These are phyloP conservation scores for Cryphonectria nitschkei DNA, from an alignment of 2,329 filamentous ascomycete genomes.

Conservation along the genomic window DNA sequence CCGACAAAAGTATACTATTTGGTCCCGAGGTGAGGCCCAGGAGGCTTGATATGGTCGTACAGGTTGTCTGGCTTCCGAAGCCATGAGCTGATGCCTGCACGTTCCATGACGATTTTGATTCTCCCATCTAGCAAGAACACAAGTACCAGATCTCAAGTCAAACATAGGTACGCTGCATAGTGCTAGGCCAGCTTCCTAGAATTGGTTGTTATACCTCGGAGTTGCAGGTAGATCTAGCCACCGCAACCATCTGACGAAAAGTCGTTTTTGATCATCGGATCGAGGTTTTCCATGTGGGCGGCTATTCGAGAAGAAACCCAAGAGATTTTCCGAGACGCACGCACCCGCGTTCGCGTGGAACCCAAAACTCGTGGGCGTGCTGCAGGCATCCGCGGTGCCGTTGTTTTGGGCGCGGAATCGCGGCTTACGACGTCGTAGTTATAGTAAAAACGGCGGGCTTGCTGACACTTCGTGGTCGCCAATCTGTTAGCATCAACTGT, in stretches of 20 bases:
- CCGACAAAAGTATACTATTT: not conserved
- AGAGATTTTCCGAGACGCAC: slow-evolving; percentile 16
- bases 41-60: not conserved
- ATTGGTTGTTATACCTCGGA: not conserved
- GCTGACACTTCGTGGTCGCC: not conserved
- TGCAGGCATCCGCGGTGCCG: slow-evolving; percentile 19
- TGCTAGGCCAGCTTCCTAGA: not conserved
- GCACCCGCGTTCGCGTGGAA: slow-evolving; percentile 23
- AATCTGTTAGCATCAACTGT: not conserved
- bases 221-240: not conserved
- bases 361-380: slow-evolving; percentile 24
- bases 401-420: slow-evolving; percentile 7
- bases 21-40: not conserved
- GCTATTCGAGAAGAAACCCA: slow-evolving; percentile 6
- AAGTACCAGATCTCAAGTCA: not conserved
- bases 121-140: not conserved
- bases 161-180: not conserved
- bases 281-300: not conserved
- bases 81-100: not conserved
- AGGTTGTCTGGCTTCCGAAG: not conserved
- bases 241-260: not conserved
- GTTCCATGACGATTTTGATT: not conserved
- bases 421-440: not conserved
- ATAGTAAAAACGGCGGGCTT: not conserved
- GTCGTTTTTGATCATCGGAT: not conserved